A percentile compares a stretch with the other conserved stretches of the same genome.
Conservation (phyloP, 768 basidiomycete species). For the Boletus rex-veris region DNA sequence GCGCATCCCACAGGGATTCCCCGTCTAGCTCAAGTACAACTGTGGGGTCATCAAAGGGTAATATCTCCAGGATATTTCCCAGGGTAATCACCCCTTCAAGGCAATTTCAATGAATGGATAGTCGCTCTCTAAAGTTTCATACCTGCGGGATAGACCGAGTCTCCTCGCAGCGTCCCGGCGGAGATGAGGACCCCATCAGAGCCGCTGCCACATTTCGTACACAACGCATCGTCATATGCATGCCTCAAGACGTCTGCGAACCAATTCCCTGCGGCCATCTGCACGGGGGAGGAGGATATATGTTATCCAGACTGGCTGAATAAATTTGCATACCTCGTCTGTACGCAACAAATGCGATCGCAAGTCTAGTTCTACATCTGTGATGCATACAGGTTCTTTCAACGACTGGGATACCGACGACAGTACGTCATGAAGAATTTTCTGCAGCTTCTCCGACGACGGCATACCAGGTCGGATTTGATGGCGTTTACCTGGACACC, state of each 20-base stretch:
- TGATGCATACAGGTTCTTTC: constrained; percentile 73
- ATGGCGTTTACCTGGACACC: constrained; percentile 59
- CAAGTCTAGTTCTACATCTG: constrained; percentile 64
- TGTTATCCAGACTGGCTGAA: neutral
- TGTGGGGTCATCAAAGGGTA: constrained; percentile 85
- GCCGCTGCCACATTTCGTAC: constrained; percentile 54
- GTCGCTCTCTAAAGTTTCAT: neutral
- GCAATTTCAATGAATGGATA: neutral
- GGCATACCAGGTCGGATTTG: constrained; percentile 54
- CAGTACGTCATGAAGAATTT: constrained; percentile 60
- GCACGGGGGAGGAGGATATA: neutral
- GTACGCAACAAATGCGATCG: constrained; percentile 74
- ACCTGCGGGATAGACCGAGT: constrained; percentile 84
- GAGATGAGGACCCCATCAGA: constrained; percentile 81
- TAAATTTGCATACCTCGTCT: constrained; percentile 48
- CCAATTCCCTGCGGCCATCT: constrained; percentile 78
- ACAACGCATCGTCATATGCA: constrained; percentile 72
- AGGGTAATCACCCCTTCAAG: constrained; percentile 66
- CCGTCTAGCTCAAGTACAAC: constrained; percentile 82
- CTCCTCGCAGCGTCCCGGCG: constrained; percentile 82
- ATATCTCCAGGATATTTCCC: constrained; percentile 83
- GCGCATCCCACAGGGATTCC: constrained; percentile 69
- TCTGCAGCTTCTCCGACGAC: constrained; percentile 51
- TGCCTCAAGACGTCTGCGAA: constrained; percentile 82
- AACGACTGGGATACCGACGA: constrained; percentile 66